Evolutionary conservation across 2,329 filamentous ascomycete species (phyloP), one percentile per base, ranked within the genome.

Genomic region (Tricladium varicosporioides): DNA sequence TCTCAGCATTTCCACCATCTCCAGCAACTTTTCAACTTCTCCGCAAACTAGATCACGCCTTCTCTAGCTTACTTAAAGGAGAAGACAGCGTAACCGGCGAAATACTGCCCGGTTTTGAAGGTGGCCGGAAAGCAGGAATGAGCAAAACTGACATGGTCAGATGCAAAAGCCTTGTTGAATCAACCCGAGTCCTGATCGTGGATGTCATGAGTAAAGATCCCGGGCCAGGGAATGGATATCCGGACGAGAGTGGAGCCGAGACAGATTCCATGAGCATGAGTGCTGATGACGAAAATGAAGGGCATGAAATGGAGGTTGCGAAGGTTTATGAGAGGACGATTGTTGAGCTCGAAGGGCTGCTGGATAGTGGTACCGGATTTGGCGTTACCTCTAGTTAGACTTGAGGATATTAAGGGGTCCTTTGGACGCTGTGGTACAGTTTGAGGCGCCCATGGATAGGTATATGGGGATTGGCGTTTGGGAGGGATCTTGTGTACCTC

Each of bases 91-190:
- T 86, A 13, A 86, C 86, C 0, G 80, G 82, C 0, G 82, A 86
- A 42, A 66, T 76, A 0, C 75, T 96, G 1, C 86, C 90, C 0
- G 91, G 91, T 0, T 91, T 92, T 60, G 82, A 85, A 61, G 78
- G 76, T 5, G 81, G 81, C 0, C 75, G 79, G 5, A 73, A 78
- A 58, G 63, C 71, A 0, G 87, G 90, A 0, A 87, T 90, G 77
- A 91, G 86, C 1, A 77, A 74, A 15, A 93, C 89, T 0, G 91
- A 97, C 71, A 96, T 94, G 79, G 91, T 97, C 7, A 83, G 93
- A 43, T 88, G 92, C 62, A 88, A 89, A 68, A 90, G 89, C 67
- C 76, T 95, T 31, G 89, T 92, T 0, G 89, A 95, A 69, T 82
- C 87, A 62, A 89, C 88, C 14, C 80, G 92, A 22, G 75, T 91